Evolutionary conservation across 805 yeast species (phyloP).

Genomic region (Starmerella vaccinii): DNA sequence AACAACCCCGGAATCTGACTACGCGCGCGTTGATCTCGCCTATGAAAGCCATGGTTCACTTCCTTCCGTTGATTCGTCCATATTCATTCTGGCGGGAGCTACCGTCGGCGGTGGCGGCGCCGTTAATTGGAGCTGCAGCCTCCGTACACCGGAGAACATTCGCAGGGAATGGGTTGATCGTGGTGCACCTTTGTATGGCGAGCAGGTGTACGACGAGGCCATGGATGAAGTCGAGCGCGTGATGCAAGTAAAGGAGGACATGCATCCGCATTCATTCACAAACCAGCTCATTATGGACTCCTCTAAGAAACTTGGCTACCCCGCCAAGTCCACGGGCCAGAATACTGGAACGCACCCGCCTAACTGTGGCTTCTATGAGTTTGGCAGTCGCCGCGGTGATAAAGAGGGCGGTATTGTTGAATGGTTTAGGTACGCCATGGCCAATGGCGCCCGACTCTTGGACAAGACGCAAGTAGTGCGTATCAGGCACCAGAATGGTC

Average conservation of each 20-base stretch:
- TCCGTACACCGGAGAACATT: slow-evolving; percentile 42
- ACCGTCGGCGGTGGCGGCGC: slow-evolving; percentile 52
- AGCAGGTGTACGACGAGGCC: slow-evolving; percentile 37
- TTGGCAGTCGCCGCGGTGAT: slow-evolving; percentile 41
- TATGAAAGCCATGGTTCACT: slow-evolving; percentile 37
- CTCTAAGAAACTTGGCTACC: slow-evolving; percentile 38
- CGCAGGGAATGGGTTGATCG: slow-evolving; percentile 43
- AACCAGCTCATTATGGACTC: slow-evolving; percentile 39
- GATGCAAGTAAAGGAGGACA: slow-evolving; percentile 40
- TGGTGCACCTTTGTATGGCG: slow-evolving; percentile 41
- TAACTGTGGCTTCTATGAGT: slow-evolving; percentile 40
- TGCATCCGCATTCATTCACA: slow-evolving; percentile 36
- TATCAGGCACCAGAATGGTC: slow-evolving; percentile 36
- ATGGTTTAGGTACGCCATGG: slow-evolving; percentile 43
- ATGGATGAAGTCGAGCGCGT: slow-evolving; percentile 38
- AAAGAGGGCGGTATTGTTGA: slow-evolving; percentile 41
- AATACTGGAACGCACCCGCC: slow-evolving; percentile 38
- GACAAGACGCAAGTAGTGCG: slow-evolving; percentile 37
- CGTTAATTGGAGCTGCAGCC: slow-evolving; percentile 48
- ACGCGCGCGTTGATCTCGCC: slow-evolving; percentile 31
- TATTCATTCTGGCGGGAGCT: slow-evolving; percentile 40
- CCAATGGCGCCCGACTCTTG: slow-evolving; percentile 39
- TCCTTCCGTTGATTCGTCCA: slow-evolving; percentile 32
- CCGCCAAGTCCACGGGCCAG: slow-evolving; percentile 36
- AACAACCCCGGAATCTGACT: slow-evolving; percentile 35